phyloP scores from a whole-genome alignment of 202 grass and related monocot species.

The Cymbopogon flexuosus region DNA sequence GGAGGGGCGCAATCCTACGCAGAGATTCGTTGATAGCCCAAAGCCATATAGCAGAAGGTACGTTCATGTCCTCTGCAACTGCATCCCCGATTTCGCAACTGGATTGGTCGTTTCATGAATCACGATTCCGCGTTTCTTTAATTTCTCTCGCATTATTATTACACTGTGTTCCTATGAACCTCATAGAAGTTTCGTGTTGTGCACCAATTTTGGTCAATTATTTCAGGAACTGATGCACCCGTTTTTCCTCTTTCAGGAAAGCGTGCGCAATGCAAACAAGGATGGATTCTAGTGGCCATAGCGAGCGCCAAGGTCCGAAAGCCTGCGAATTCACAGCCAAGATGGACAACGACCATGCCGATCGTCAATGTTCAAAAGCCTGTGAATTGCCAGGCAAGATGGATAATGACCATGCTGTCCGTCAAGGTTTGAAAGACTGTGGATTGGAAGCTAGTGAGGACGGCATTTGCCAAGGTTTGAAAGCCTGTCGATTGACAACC shows the following conservation, averaged over 20 bases:
- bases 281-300: conserved; percentile 11
- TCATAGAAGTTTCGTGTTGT: background rate
- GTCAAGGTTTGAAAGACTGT: background rate
- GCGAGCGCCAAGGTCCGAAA: conserved; percentile 6
- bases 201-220: background rate
- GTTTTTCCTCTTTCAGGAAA: conserved; percentile 18
- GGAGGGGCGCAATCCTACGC: conserved; percentile 32
- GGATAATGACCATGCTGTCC: background rate
- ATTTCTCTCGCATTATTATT: too few species aligned
- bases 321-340: background rate
- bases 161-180: too few species aligned
- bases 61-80: background rate
- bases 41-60: conserved; percentile 29
- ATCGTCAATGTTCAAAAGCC: background rate
- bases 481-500: background rate
- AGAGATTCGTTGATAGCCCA: conserved; percentile 21
- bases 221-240: background rate
- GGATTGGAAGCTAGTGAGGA: background rate
- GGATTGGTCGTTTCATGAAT: background rate
- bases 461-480: background rate
- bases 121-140: too few species aligned
- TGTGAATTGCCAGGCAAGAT: background rate
- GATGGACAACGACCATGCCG: too few species aligned
- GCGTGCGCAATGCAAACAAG: conserved; percentile 1
- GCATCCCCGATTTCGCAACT: background rate